Base-by-base conservation (phyloP, 2,329 filamentous ascomycete species). In the Monosporascus sp. region DNA sequence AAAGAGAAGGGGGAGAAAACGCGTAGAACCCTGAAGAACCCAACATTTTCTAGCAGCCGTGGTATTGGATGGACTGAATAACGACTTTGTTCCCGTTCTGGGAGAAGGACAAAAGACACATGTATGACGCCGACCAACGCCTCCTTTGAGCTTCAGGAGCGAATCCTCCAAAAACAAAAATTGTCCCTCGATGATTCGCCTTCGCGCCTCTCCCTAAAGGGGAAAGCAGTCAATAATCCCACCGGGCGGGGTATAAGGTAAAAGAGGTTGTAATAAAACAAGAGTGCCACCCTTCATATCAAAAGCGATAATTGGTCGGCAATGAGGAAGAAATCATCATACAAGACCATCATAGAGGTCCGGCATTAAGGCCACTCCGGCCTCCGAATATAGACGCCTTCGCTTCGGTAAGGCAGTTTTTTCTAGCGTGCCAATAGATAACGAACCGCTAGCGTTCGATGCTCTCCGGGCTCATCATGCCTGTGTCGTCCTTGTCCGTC, bases 381-480 rank as follows among this genome's bases (percentile, higher is more conserved):
- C 8, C 14, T 24, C 14, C 39, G 14, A 24, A 20, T 43, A 20
- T 20, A 43, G 39, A 11, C 39, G 20, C 20, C 39, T 43, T 20
- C 6, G 39, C 17, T 43, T 4, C 14, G 22, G 18, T 24, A 20
- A 20, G 18, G 18, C n/a, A 20, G 3, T 14, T 14, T 24, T 5
- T 43, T 18, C 6, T 20, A 43, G 18, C 20, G n/a, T 43, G 18
- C 22, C 22, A 25, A n/a, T 20, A 39, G 43, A 25, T 14, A n/a
- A 15, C 24, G 43, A 20, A 11, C n/a, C 50, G 57, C 60, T 69
- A 74, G 53, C 65, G 74, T 69, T 80, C 79, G 59, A 90, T 83
- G 68, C 89, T 91, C 72, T 93, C 85, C 4, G 90, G 90, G 66
- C 89, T 94, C 78, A 93, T 90, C 83, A 93, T 90, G 20, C 87